Percentiles rank a stretch among this genome's conserved stretches.
Evolutionary conservation across 176 grass and related monocot genomes (phyloP).

Genomic region (Triticum timopheevii): DNA sequence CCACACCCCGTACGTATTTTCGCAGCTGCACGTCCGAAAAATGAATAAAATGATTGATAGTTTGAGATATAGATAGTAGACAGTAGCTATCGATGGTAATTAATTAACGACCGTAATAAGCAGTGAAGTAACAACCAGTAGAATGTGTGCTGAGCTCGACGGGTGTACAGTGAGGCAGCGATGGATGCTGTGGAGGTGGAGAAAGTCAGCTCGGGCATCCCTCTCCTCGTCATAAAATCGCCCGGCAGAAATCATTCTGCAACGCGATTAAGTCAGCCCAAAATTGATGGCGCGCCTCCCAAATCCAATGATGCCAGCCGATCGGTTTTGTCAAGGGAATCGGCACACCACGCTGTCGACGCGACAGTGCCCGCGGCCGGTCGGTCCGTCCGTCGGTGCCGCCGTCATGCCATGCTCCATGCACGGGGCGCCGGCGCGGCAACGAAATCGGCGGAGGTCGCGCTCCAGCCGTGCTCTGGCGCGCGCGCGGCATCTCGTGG

Average conservation of each 20-base stretch:
- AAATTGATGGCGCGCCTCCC: background rate
- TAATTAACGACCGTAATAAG: too few relatives aligned
- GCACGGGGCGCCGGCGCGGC: background rate
- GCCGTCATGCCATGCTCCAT: background rate
- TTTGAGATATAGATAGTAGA: too few relatives aligned
- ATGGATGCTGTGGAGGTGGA: background rate
- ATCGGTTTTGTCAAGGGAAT: background rate
- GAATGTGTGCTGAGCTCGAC: too few relatives aligned
- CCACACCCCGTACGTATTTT: too few relatives aligned
- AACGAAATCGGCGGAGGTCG: too few relatives aligned
- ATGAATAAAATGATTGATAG: too few relatives aligned
- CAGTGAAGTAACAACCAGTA: background rate
- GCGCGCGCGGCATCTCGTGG: background rate
- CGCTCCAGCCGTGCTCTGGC: background rate
- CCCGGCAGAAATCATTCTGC: background rate
- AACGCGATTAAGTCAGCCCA: background rate
- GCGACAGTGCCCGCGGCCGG: background rate
- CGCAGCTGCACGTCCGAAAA: too few relatives aligned
- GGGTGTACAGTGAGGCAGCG: background rate
- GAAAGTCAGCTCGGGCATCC: conserved; percentile 6
- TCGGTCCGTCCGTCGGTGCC: background rate
- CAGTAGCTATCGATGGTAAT: too few relatives aligned
- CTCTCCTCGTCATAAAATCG: background rate
- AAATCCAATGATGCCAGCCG: background rate
- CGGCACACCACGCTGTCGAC: background rate